Conservation (phyloP, 805 yeast species). For the Candida silvicultrix region DNA sequence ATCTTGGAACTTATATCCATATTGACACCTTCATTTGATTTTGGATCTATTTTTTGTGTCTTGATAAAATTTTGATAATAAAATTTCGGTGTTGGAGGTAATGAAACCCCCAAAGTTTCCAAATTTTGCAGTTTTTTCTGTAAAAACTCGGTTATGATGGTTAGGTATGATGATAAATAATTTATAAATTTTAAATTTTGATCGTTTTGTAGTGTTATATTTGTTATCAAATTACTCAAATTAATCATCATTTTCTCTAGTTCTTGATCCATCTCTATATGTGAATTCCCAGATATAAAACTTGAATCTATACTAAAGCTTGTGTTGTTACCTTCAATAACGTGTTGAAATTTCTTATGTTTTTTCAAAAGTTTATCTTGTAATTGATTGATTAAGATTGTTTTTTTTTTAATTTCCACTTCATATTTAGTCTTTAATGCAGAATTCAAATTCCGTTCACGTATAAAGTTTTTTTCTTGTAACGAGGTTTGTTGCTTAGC, state of each 20-base stretch:
- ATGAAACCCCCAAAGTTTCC: background rate
- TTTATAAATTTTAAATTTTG: conserved; percentile 4
- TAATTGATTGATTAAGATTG: conserved; percentile 9
- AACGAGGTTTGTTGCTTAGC: background rate
- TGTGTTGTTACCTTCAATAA: background rate
- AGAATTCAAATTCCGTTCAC: conserved; percentile 5
- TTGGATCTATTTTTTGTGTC: background rate
- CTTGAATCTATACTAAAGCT: background rate
- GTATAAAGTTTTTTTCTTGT: background rate
- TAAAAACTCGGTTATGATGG: conserved; percentile 2
- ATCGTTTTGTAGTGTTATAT: conserved; percentile 9
- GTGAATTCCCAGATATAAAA: background rate
- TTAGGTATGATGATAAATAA: conserved; percentile 5
- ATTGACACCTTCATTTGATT: background rate
- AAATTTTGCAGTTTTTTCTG: background rate
- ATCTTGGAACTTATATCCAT: conserved; percentile 2
- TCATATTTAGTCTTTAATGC: conserved; percentile 14
- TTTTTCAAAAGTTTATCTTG: conserved; percentile 12
- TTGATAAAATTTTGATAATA: conserved; percentile 4
- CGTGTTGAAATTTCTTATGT: conserved; percentile 6
- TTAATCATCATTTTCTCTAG: conserved; percentile 13
- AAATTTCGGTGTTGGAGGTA: conserved; percentile 15
- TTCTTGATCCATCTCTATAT: conserved; percentile 11
- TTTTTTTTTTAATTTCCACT: conserved; percentile 16
- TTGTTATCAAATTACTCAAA: conserved; percentile 12